Evolutionary conservation across 164 flowering plant species (phyloP).

Genomic region (Cinnamomum chago): DNA sequence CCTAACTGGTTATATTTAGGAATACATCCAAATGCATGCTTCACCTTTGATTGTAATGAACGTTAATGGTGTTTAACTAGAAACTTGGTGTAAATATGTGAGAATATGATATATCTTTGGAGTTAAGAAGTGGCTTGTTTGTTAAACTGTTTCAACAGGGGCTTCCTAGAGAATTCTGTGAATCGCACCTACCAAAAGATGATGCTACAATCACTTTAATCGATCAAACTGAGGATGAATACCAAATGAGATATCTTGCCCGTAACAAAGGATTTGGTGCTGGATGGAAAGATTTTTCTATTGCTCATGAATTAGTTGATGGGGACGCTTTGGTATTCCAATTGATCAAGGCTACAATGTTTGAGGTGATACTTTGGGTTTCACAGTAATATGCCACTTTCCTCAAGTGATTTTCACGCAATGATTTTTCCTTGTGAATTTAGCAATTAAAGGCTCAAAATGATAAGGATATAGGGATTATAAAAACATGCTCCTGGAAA

Average conservation of each 20-base stretch:
- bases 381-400: neutral
- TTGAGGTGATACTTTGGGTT: constrained; percentile 45
- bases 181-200: constrained; percentile 17
- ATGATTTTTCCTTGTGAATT: neutral
- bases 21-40: neutral
- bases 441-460: neutral
- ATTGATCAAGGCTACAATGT: constrained; percentile 36
- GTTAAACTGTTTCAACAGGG: constrained; percentile 29
- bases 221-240: constrained; percentile 23
- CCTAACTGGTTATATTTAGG: too few species aligned
- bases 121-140: too few species aligned
- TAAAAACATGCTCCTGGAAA: neutral
- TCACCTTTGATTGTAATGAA: neutral
- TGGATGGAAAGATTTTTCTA: constrained; percentile 77
- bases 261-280: constrained; percentile 62
- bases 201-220: constrained; percentile 22
- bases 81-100: too few species aligned
- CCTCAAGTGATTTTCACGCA: neutral
- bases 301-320: constrained; percentile 61
- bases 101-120: too few species aligned
- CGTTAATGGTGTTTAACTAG: neutral
- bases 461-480: neutral
- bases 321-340: constrained; percentile 81
- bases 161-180: constrained; percentile 53
- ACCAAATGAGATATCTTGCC: constrained; percentile 40